Percentiles rank a stretch among this genome's conserved stretches.
Evolutionary conservation across 2,329 filamentous ascomycete species (phyloP).

Genomic region (Zelopaecilomyces penicillatus): DNA sequence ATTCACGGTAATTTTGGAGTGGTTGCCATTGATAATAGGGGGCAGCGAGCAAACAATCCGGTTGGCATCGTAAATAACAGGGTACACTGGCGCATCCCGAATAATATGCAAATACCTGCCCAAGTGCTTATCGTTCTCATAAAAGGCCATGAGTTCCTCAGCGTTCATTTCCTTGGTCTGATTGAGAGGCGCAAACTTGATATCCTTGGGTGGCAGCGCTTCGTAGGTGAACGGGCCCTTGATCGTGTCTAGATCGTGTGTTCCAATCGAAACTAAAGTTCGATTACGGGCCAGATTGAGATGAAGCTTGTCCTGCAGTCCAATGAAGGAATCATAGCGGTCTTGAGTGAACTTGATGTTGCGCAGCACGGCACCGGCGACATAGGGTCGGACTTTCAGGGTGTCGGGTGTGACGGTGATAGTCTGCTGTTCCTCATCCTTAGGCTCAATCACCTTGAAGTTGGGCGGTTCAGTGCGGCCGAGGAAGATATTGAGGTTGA

Average conservation of each 20-base stretch:
- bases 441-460: constrained; percentile 66
- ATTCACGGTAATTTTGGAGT: constrained; percentile 88
- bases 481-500: constrained; percentile 93
- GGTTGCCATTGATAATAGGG: constrained; percentile 95
- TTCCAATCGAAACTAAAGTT: constrained; percentile 93
- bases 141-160: constrained; percentile 86
- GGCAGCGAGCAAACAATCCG: constrained; percentile 83
- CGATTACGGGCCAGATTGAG: constrained; percentile 89
- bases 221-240: constrained; percentile 96
- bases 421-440: constrained; percentile 64
- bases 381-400: constrained; percentile 71
- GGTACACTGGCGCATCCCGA: constrained; percentile 85
- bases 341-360: constrained; percentile 87
- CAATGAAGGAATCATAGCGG: constrained; percentile 94
- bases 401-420: constrained; percentile 74
- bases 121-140: constrained; percentile 89
- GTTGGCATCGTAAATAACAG: constrained; percentile 88
- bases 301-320: constrained; percentile 95
- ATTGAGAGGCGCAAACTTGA: constrained; percentile 85
- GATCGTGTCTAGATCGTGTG: constrained; percentile 89
- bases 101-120: constrained; percentile 91
- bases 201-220: constrained; percentile 81
- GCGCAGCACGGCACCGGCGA: constrained; percentile 81
- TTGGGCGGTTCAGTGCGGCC: constrained; percentile 68
- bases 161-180: constrained; percentile 83